These are phyloP conservation scores for Pisolithus albus DNA, from an alignment of 768 basidiomycete genomes.

Conservation along the genomic window DNA sequence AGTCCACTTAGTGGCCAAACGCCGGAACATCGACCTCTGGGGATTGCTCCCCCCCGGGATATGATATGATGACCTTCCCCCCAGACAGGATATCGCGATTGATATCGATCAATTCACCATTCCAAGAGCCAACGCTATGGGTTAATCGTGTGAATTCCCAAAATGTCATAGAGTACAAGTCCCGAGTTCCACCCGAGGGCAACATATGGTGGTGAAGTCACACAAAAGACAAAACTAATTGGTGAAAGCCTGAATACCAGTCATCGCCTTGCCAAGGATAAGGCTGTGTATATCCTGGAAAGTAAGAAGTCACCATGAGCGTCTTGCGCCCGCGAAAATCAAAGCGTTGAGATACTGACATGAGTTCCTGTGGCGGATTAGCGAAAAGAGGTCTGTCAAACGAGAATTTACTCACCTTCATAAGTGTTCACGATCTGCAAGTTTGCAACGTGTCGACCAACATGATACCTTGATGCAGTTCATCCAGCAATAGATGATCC, in stretches of 20 bases:
- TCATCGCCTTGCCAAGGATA: conserved; percentile 90
- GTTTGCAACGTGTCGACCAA: conserved; percentile 92
- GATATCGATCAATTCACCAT: too few relatives aligned
- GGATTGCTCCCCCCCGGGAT: too few relatives aligned
- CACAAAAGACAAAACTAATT: conserved; percentile 30
- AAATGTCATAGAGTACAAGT: background rate
- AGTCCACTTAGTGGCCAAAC: background rate
- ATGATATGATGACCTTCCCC: too few relatives aligned
- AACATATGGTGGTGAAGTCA: background rate
- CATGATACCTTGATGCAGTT: conserved; percentile 59
- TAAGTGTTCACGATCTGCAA: conserved; percentile 95
- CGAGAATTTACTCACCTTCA: conserved; percentile 51
- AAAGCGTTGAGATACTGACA: conserved; percentile 30
- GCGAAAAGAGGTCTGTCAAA: background rate
- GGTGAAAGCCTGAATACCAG: conserved; percentile 80
- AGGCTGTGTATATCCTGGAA: conserved; percentile 83
- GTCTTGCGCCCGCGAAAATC: conserved; percentile 2
- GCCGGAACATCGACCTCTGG: too few relatives aligned
- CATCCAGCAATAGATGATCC: background rate
- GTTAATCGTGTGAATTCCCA: background rate
- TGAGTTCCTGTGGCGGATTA: conserved; percentile 43
- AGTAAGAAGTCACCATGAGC: conserved; percentile 5
- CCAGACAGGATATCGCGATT: too few relatives aligned
- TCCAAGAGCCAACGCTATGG: too few relatives aligned
- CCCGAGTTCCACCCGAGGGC: background rate